Conservation (phyloP, 2,329 filamentous ascomycete genomes). For the Aspergillus ibericus region DNA sequence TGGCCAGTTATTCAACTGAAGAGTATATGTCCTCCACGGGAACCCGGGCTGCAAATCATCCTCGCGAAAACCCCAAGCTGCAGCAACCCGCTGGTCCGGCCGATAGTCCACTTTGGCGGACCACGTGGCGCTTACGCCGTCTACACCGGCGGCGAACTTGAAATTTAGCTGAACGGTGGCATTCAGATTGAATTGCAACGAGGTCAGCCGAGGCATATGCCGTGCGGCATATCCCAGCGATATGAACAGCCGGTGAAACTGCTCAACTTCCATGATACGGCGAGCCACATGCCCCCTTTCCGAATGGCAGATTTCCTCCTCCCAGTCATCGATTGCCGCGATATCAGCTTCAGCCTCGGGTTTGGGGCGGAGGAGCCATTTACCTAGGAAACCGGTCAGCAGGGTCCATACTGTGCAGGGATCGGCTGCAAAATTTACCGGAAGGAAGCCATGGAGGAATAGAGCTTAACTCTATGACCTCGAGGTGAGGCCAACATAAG, state of each 20-base stretch:
- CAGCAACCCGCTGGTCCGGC: background rate
- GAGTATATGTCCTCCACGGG: too few relatives aligned
- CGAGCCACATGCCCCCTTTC: background rate
- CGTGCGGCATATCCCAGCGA: conserved; percentile 6
- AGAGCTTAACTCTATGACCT: background rate
- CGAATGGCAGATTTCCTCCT: background rate
- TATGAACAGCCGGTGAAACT: conserved; percentile 10
- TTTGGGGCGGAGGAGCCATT: background rate
- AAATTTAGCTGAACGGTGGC: too few relatives aligned
- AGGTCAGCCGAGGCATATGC: conserved; percentile 1
- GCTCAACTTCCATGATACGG: background rate
- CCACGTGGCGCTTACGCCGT: background rate
- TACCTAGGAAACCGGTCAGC: background rate
- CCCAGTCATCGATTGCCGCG: background rate
- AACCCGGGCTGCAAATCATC: background rate
- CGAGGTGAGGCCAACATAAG: background rate
- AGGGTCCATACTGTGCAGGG: too few relatives aligned
- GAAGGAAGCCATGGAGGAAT: background rate
- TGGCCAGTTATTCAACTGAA: too few relatives aligned
- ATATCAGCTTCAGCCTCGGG: background rate
- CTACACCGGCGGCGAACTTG: too few relatives aligned
- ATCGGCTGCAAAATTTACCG: background rate
- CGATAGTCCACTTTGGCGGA: background rate
- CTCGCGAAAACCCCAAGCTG: background rate
- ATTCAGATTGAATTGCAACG: too few relatives aligned